These are phyloP conservation scores for Candida buenavistaensis DNA, from an alignment of 1,139 yeast species.

Conservation along the genomic window DNA sequence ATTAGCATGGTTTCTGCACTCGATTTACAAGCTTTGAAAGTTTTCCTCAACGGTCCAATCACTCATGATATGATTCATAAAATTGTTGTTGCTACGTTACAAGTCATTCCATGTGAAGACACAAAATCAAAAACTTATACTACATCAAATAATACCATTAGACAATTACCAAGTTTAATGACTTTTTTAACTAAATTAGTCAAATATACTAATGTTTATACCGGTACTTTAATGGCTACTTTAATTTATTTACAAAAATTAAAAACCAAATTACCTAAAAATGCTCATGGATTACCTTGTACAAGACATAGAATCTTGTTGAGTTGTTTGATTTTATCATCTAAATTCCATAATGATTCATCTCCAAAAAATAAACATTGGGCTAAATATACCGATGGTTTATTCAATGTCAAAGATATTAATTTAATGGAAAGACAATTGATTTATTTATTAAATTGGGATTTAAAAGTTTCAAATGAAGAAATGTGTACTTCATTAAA, in stretches of 20 bases:
- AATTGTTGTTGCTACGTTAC: conserved; percentile 60
- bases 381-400: conserved; percentile 75
- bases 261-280: conserved; percentile 59
- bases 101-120: conserved; percentile 57
- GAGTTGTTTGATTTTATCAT: conserved; percentile 69
- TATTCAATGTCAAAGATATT: conserved; percentile 65
- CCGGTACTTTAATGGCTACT: conserved; percentile 75
- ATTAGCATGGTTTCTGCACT: conserved; percentile 17
- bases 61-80: conserved; percentile 67
- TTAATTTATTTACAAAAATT: conserved; percentile 65
- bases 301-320: conserved; percentile 76
- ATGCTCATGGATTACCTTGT: conserved; percentile 75
- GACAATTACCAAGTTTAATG: conserved; percentile 66
- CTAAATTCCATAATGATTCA: conserved; percentile 75
- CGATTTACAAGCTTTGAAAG: conserved; percentile 56
- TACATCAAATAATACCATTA: conserved; percentile 31
- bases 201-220: conserved; percentile 70
- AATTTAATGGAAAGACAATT: conserved; percentile 81
- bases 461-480: conserved; percentile 53
- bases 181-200: conserved; percentile 71
- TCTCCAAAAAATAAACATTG: conserved; percentile 77
- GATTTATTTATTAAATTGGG: conserved; percentile 68
- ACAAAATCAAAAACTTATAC: conserved; percentile 37
- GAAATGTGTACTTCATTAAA: conserved; percentile 53
- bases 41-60: conserved; percentile 57